These are phyloP conservation scores for Pestalotiopsis sp. DNA, from an alignment of 2,329 filamentous ascomycete species.

Conservation along the genomic window DNA sequence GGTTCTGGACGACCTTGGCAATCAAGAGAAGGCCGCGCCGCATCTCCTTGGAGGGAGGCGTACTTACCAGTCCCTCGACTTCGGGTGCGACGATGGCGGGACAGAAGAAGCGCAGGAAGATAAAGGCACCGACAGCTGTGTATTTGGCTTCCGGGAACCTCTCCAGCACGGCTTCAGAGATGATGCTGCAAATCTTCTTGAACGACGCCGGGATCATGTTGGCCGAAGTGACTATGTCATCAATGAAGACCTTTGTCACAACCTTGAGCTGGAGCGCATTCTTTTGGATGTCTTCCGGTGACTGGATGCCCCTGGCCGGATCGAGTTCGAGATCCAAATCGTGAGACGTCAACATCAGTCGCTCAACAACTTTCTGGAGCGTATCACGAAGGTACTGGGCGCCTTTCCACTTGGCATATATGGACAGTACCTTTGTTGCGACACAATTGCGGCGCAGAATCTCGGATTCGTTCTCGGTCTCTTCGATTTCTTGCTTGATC, in stretches of 20 bases:
- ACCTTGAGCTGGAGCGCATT: conserved; percentile 66
- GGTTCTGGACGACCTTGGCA: conserved; percentile 70
- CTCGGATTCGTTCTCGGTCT: conserved; percentile 69
- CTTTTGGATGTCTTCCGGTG: conserved; percentile 63
- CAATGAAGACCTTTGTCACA: conserved; percentile 70
- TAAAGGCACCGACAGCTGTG: conserved; percentile 69
- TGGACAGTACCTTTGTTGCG: conserved; percentile 70
- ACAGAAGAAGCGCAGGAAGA: conserved; percentile 72
- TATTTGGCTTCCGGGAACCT: conserved; percentile 71
- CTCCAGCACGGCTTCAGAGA: conserved; percentile 61
- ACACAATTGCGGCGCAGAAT: conserved; percentile 68
- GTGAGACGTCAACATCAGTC: conserved; percentile 65
- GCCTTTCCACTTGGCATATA: conserved; percentile 73
- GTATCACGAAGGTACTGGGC: conserved; percentile 62
- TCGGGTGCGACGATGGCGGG: conserved; percentile 72
- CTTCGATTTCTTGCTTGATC: conserved; percentile 68
- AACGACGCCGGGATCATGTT: conserved; percentile 63
- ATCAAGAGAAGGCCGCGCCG: conserved; percentile 67
- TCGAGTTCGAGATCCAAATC: conserved; percentile 69
- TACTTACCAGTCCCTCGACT: conserved; percentile 63
- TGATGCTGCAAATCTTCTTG: conserved; percentile 67
- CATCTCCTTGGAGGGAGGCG: conserved; percentile 66
- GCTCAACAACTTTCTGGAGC: conserved; percentile 65
- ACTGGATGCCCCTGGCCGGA: conserved; percentile 55
- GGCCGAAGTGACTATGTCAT: conserved; percentile 66